Base-by-base conservation (phyloP, 345 rosid genomes). In the Acer saccharum region DNA sequence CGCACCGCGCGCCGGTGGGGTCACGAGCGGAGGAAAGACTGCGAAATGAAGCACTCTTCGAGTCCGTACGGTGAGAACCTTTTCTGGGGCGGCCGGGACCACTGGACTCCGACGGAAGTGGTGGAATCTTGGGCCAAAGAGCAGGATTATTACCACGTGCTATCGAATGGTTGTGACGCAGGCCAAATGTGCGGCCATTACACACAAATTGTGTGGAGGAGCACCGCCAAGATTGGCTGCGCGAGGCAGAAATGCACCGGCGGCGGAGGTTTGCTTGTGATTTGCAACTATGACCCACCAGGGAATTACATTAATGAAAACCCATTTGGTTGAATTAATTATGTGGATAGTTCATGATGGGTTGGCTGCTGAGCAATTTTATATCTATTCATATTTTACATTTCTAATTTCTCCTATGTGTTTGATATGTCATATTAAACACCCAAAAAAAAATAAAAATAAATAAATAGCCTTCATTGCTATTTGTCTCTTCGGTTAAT, bases 121-220 rank as follows among this genome's bases (percentile, higher is more conserved):
- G 92, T 87, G 69, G 62, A 41, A 10, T 57, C 39, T 10, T 90
- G 92, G 94, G 83, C 44, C 5, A 65, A 61, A 0, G 90, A 90
- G 80, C 41, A 52, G 43, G 16, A 69, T n/a, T 39, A 73, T 63
- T 88, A 77, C 20, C n/a, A 88, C n/a, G 17, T 1, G 0, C 46
- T 7, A 12, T 25, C 58, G 0, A 83, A 84, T 25, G 1, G 71
- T 12, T 86, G 92, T 32, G 20, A 27, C 0, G 3, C 25, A 0
- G 88, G 82, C 0, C 1, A 83, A 32, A 79, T 76, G 88, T 88
- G 94, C 48, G 87, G 89, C 0, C 92, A 90, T 78, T 90, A 84
- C 74, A 88, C 89, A 11, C 94, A 90, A 76, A 6, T 90, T 29
- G 79, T 87, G 32, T 88, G 90, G 90, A 77, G 72, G 48, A 67